These are phyloP conservation scores for Choricystis sp. DNA, from an alignment of 139 green algal species.

Conservation along the genomic window DNA sequence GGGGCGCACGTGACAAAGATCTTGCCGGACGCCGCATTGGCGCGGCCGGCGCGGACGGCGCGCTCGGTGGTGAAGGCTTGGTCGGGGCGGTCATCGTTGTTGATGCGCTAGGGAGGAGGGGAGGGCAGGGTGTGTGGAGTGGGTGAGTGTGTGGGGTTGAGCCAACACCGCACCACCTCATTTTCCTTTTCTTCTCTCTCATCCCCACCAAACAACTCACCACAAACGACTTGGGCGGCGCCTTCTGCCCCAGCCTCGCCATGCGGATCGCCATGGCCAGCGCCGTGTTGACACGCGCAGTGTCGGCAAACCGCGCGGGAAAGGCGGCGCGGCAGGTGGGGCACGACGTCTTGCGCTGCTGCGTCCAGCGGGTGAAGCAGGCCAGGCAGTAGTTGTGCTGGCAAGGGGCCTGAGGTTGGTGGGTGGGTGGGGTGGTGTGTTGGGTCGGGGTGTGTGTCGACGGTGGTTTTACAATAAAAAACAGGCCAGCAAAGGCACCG, in stretches of 20 bases:
- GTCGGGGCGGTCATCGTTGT: constrained; percentile 54
- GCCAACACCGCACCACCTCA: no score
- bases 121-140: neutral
- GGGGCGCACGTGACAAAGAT: constrained; percentile 78
- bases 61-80: constrained; percentile 78
- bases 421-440: neutral
- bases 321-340: constrained; percentile 67
- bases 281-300: constrained; percentile 77
- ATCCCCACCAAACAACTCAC: no score
- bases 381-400: constrained; percentile 94
- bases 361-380: constrained; percentile 67
- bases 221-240: no score
- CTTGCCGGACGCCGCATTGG: constrained; percentile 66
- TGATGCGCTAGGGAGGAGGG: constrained; percentile 8
- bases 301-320: constrained; percentile 40
- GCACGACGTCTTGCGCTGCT: constrained; percentile 65
- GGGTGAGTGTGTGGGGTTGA: no score
- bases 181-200: no score
- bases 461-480: constrained; percentile 1
- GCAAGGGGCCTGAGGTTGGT: constrained; percentile 58
- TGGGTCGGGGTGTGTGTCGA: neutral
- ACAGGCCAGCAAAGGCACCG: neutral
- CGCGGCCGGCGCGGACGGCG: constrained; percentile 49
- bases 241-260: no score
- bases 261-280: constrained; percentile 53